Percentiles rank a stretch among this genome's conserved stretches.
These are phyloP conservation scores for Beauveria varroae DNA, from an alignment of 2,329 filamentous ascomycete species.

Conservation along the genomic window DNA sequence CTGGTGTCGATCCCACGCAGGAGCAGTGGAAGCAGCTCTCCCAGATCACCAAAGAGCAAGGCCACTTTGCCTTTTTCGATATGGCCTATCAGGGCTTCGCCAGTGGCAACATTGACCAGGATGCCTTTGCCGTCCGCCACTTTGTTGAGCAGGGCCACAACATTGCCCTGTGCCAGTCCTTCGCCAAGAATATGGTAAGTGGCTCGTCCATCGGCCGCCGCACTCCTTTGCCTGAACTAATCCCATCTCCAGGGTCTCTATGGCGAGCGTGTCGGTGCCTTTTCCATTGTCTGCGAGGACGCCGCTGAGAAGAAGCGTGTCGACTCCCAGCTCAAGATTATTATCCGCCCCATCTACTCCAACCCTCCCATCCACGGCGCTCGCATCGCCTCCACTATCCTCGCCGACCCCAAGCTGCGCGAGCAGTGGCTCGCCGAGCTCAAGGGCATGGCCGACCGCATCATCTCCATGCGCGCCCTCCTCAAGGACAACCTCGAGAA, in stretches of 20 bases:
- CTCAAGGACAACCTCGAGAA: conserved; percentile 93
- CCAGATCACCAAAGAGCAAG: conserved; percentile 73
- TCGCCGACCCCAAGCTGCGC: conserved; percentile 79
- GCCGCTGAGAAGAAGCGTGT: conserved; percentile 90
- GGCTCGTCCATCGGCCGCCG: too few species aligned
- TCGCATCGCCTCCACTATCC: conserved; percentile 84
- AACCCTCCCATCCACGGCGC: conserved; percentile 97
- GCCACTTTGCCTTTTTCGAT: conserved; percentile 95
- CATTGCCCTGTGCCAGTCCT: conserved; percentile 82
- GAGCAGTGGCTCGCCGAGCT: conserved; percentile 94
- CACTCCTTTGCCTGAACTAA: not conserved
- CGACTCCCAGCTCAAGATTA: conserved; percentile 96
- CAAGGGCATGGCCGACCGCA: conserved; percentile 98
- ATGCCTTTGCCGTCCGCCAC: conserved; percentile 88
- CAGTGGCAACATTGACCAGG: conserved; percentile 81
- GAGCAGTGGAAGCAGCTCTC: conserved; percentile 93
- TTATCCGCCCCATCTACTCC: conserved; percentile 94
- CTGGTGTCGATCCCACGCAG: conserved; percentile 84
- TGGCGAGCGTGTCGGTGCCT: conserved; percentile 94
- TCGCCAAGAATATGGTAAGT: conserved; percentile 96
- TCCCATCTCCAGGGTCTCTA: conserved; percentile 66
- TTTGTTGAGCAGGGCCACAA: conserved; percentile 91
- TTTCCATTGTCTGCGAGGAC: conserved; percentile 81
- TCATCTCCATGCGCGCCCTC: conserved; percentile 94
- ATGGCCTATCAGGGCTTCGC: conserved; percentile 99